Conservation (phyloP, 2,329 filamentous ascomycete species). For the Chaetomiaceae sp. region DNA sequence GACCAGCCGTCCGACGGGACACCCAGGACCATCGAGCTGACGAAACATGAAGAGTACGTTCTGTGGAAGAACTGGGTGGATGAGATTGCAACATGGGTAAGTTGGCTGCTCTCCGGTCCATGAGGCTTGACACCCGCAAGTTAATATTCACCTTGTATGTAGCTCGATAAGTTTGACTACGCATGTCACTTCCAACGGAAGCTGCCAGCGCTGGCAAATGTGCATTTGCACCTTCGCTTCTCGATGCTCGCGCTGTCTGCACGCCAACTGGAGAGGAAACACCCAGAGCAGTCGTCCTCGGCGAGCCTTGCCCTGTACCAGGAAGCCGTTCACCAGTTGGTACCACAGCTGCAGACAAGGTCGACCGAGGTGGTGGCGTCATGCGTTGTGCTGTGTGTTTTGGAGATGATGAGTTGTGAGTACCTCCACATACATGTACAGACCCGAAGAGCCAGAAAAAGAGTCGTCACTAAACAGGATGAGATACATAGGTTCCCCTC, state of each 20-base stretch:
- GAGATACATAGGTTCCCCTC: not conserved
- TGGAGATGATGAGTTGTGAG: not conserved
- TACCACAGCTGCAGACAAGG: not conserved
- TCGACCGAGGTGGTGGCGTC: not conserved
- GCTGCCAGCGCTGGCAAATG: not conserved
- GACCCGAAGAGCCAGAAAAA: no score
- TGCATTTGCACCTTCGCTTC: not conserved
- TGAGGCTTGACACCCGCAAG: no score
- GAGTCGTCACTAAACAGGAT: no score
- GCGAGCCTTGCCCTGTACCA: not conserved
- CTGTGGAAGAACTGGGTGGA: slow-evolving; percentile 1
- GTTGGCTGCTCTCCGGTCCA: not conserved
- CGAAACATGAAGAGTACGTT: not conserved
- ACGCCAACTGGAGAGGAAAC: not conserved
- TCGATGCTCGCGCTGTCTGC: slow-evolving; percentile 1
- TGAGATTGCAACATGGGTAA: not conserved
- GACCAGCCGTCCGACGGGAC: not conserved
- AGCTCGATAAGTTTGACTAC: not conserved
- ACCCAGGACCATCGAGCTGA: not conserved
- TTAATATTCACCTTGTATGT: not conserved
- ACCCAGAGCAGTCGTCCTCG: not conserved
- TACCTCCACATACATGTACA: no score
- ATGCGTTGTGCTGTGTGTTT: not conserved
- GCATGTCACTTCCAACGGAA: not conserved
- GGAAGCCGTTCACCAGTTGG: slow-evolving; percentile 1